Evolutionary conservation across 2,329 filamentous ascomycete species (phyloP).

Genomic region (Venturia asperata): DNA sequence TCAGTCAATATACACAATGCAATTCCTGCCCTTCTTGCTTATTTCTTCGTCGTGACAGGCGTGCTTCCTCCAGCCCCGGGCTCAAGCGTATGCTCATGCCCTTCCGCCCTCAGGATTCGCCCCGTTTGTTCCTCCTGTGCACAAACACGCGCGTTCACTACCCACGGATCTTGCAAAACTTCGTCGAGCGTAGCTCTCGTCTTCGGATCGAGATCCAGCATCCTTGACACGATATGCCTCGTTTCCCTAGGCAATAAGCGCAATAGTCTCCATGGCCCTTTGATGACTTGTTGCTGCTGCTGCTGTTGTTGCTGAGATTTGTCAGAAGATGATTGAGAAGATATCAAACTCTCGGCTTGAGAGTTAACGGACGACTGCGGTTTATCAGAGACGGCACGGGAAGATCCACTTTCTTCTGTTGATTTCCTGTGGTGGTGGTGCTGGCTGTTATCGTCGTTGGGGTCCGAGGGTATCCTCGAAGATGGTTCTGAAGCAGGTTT

Average conservation of each 20-base stretch:
- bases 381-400: not conserved
- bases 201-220: slow-evolving; percentile 83
- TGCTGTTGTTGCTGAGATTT: slow-evolving; percentile 26
- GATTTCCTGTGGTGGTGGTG: slow-evolving; percentile 19
- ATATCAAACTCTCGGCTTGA: slow-evolving; percentile 13
- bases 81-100: slow-evolving; percentile 80
- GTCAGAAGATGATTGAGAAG: slow-evolving; percentile 40
- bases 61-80: slow-evolving; percentile 39
- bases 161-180: slow-evolving; percentile 82
- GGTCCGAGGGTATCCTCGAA: slow-evolving; percentile 28
- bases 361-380: not conserved
- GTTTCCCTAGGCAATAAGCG: slow-evolving; percentile 83
- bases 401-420: not conserved
- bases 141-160: slow-evolving; percentile 34
- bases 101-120: slow-evolving; percentile 61
- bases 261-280: slow-evolving; percentile 85
- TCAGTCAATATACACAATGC: not conserved
- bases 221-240: slow-evolving; percentile 79
- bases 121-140: slow-evolving; percentile 60
- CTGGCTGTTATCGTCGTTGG: slow-evolving; percentile 24
- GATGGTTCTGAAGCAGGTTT: slow-evolving; percentile 33
- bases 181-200: slow-evolving; percentile 79
- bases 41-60: slow-evolving; percentile 13
- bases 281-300: slow-evolving; percentile 55
- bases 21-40: not conserved